These are phyloP conservation scores for Leccinum rimulosum DNA, from an alignment of 768 basidiomycete genomes.

Conservation along the genomic window DNA sequence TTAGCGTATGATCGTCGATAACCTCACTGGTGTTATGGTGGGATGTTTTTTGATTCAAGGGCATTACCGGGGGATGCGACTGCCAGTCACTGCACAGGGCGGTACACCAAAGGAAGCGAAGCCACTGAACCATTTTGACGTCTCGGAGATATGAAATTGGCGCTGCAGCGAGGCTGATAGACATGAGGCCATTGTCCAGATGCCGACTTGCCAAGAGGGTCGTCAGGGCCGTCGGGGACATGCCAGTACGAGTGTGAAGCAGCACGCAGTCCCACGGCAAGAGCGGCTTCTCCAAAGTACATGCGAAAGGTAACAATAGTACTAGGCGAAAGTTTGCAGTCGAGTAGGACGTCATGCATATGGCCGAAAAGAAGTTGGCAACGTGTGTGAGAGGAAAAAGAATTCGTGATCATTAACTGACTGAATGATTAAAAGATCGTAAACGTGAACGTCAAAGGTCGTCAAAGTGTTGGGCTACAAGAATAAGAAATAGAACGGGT, in stretches of 20 bases:
- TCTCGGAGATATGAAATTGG: too few relatives aligned
- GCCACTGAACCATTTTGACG: too few relatives aligned
- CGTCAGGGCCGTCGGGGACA: not conserved
- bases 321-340: not conserved
- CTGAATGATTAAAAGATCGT: not conserved
- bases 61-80: too few relatives aligned
- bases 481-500: not conserved
- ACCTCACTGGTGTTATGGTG: not conserved
- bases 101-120: too few relatives aligned
- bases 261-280: not conserved
- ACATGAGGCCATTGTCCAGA: not conserved
- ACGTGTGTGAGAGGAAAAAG: not conserved
- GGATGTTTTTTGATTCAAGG: not conserved
- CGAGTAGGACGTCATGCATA: not conserved
- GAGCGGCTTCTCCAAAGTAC: not conserved
- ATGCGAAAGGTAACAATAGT: not conserved
- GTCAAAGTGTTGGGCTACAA: conserved; percentile 3
- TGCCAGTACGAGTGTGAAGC: not conserved
- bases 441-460: not conserved
- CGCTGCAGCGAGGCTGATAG: not conserved
- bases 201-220: too few relatives aligned
- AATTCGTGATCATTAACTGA: not conserved
- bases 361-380: not conserved
- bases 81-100: too few relatives aligned
- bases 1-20: not conserved